phyloP scores from a whole-genome alignment of 176 grass and related monocot species.

The Phoenix dactylifera region DNA sequence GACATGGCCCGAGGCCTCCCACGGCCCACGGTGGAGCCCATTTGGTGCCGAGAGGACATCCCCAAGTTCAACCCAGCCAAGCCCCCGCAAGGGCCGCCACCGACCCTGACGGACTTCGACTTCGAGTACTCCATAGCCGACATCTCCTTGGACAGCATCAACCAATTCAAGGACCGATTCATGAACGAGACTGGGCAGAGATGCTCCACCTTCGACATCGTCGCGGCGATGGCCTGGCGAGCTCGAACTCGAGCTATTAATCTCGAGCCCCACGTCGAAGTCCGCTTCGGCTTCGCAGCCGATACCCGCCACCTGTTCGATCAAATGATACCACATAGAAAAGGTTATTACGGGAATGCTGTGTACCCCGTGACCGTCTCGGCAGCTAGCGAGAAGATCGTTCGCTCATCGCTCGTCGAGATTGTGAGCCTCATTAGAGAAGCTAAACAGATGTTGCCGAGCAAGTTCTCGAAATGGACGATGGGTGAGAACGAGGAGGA shows the following conservation, averaged over 20 bases:
- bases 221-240: neutral
- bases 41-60: constrained; percentile 58
- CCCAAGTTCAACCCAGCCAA: constrained; percentile 38
- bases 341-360: neutral
- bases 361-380: neutral
- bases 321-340: too few relatives aligned
- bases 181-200: too few relatives aligned
- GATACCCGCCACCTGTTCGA: neutral
- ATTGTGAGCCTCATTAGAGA: neutral
- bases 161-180: too few relatives aligned
- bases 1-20: constrained; percentile 55
- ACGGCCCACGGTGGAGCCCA: constrained; percentile 33
- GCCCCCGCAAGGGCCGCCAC: constrained; percentile 29
- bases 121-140: constrained; percentile 56
- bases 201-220: neutral
- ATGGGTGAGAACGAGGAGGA: neutral
- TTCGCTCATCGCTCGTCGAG: neutral
- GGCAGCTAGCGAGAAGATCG: neutral
- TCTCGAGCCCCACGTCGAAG: neutral
- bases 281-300: neutral
- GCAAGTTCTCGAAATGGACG: neutral
- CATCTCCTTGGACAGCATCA: constrained; percentile 29
- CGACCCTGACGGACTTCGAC: constrained; percentile 48
- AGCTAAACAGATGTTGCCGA: neutral
- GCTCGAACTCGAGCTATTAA: neutral